Base-by-base conservation (phyloP, 768 basidiomycete genomes). In the Russula sp. region DNA sequence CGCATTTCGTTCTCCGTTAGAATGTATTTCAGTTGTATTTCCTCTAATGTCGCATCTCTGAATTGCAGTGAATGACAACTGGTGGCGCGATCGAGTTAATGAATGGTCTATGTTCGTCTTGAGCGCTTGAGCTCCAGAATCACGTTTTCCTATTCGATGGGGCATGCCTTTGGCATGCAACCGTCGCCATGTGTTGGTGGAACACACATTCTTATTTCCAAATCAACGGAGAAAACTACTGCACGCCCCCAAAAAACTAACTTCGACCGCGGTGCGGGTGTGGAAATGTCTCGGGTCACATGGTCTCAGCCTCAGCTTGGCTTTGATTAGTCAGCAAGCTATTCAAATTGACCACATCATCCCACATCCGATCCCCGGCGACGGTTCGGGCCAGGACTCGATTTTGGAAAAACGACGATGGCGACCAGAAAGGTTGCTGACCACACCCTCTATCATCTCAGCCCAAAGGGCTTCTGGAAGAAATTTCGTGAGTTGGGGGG, bases 391-490 rank as follows among this genome's bases (percentile, higher is more conserved):
- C 28, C 28, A 30, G 28, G 20, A 22, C 52, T 20, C 38, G 36
- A 56, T 36, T 20, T 38, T 34, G n/a, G 44, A 20, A n/a, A n/a
- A 36, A 38, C 51, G 26, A 67, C 74, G 74, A 89, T 89, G 87
- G 85, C 89, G 63, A 82, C 82, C 65, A 89, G 84, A 79, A 92
- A 86, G 77, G 85, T 81, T 32, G 91, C 92, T 68, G 92, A 97
- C 72, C 87, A 89, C 42, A 94, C 91, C 3, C 82, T 93, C 51
- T 97, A 97, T 76, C 94, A 97, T 73, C 83, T 93, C 70, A 85
- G 84, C 71, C 87, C 90, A 28, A 86, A 88, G 76, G 94, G 94
- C 10, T 95, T 96, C 75, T 96, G 94, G 94, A 96, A 95, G 84
- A 93, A 90, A 79, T 93, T 97, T 73, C 85, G 94, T 94, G 70